Conservation (phyloP, 345 rosid genomes). For the Eucalyptus cloeziana region DNA sequence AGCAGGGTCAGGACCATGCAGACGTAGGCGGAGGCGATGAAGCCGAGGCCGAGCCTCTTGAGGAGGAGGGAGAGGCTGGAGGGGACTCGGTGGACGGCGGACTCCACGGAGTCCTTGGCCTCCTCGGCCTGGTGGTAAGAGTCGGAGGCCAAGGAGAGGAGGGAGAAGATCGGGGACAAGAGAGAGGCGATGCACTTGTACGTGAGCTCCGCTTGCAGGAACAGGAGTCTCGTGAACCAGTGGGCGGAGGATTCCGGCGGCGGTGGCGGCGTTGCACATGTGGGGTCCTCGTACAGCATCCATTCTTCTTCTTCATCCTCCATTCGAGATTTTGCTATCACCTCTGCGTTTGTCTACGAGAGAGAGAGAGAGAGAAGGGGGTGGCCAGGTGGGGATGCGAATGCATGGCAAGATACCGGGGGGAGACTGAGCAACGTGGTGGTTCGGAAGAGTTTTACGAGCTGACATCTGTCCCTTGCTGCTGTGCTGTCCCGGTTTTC, state of each 20-base stretch:
- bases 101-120: conserved; percentile 9
- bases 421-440: neutral
- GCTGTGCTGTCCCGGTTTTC: neutral
- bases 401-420: neutral
- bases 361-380: neutral
- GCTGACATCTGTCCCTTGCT: neutral
- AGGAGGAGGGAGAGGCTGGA: neutral
- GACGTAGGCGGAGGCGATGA: conserved; percentile 46
- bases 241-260: neutral
- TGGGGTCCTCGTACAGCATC: neutral
- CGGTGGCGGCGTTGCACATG: neutral
- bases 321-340: neutral
- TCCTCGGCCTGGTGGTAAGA: conserved; percentile 49
- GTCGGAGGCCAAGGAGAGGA: conserved; percentile 8
- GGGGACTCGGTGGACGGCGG: conserved; percentile 22
- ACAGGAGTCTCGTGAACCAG: conserved; percentile 21
- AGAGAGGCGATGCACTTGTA: conserved; percentile 30
- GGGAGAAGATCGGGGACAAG: conserved; percentile 29
- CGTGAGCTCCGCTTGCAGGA: conserved; percentile 43
- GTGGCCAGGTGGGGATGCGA: neutral
- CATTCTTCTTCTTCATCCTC: neutral
- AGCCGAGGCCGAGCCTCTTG: conserved; percentile 36
- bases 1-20: conserved; percentile 24
- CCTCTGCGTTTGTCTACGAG: neutral
- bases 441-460: neutral